phyloP scores from a whole-genome alignment of 345 rosid genomes.

The Turnera subulata region DNA sequence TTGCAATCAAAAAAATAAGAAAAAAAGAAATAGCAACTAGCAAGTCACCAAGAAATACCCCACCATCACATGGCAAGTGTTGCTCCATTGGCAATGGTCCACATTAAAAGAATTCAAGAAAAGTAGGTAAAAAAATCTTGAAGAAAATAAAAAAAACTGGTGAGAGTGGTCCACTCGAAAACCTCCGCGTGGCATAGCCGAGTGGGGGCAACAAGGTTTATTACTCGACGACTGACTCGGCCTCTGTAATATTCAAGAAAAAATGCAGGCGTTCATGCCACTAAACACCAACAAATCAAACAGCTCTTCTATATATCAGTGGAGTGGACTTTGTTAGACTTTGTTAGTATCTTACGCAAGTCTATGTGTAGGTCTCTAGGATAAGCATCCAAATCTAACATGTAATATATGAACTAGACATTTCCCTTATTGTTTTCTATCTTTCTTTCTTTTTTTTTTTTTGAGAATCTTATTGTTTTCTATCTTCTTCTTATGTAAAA shows the following conservation, averaged over 20 bases:
- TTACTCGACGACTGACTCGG: too few relatives aligned
- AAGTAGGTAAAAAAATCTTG: slow-evolving; percentile 17
- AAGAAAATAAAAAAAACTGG: slow-evolving; percentile 15
- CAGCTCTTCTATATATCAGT: not conserved
- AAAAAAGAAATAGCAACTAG: too few relatives aligned
- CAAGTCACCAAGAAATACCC: slow-evolving; percentile 10
- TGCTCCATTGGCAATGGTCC: slow-evolving; percentile 15
- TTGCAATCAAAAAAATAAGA: not conserved
- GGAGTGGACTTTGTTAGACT: not conserved
- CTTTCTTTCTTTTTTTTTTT: not conserved
- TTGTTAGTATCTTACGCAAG: not conserved
- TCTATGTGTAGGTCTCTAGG: not conserved
- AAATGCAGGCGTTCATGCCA: not conserved
- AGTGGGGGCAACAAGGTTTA: slow-evolving; percentile 9
- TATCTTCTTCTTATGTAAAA: not conserved
- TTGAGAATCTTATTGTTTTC: too few relatives aligned
- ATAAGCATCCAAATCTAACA: not conserved
- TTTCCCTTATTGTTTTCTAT: too few relatives aligned
- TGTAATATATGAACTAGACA: not conserved
- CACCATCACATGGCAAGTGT: slow-evolving; percentile 28
- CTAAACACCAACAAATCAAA: slow-evolving; percentile 9
- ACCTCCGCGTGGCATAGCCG: slow-evolving; percentile 16
- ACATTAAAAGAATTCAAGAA: slow-evolving; percentile 5
- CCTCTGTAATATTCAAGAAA: slow-evolving; percentile 10
- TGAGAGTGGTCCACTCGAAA: slow-evolving; percentile 11